Evolutionary conservation across 2,329 filamentous ascomycete species (phyloP).

Genomic region (Colletotrichum ledebouriae): DNA sequence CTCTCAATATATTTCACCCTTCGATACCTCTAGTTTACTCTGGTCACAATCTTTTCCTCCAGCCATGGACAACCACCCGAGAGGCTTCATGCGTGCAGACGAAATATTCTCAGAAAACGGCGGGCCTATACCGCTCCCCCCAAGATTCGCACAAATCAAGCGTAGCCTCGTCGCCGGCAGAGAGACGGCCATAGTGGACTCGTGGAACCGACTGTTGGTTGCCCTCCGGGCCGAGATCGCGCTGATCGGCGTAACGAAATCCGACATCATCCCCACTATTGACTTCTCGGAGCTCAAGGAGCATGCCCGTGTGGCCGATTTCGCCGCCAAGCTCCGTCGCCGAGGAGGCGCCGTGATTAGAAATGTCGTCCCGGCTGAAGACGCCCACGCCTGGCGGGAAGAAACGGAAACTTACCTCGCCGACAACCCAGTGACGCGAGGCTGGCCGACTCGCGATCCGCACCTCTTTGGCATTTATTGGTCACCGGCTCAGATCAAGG

Average conservation of each 20-base stretch:
- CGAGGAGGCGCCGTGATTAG: conserved; percentile 71
- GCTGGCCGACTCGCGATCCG: conserved; percentile 48
- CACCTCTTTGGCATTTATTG: conserved; percentile 61
- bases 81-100: conserved; percentile 39
- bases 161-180: conserved; percentile 66
- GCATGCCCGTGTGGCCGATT: conserved; percentile 63
- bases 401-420: conserved; percentile 64
- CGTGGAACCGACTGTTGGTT: conserved; percentile 66
- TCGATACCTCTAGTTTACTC: conserved; percentile 42
- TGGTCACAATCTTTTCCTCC: conserved; percentile 43
- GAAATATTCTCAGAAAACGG: conserved; percentile 41
- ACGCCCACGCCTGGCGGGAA: conserved; percentile 69
- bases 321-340: conserved; percentile 54
- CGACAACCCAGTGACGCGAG: conserved; percentile 57
- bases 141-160: conserved; percentile 70
- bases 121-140: conserved; percentile 65
- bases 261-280: conserved; percentile 68
- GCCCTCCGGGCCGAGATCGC: conserved; percentile 66
- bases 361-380: conserved; percentile 69
- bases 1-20: conserved; percentile 36
- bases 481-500: conserved; percentile 77
- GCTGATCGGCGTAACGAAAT: conserved; percentile 64
- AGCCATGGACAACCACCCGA: conserved; percentile 38
- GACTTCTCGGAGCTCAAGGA: conserved; percentile 65
- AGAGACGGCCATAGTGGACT: conserved; percentile 67